phyloP scores from a whole-genome alignment of 2,329 filamentous ascomycete species.

The Ceratocystis huliohia region DNA sequence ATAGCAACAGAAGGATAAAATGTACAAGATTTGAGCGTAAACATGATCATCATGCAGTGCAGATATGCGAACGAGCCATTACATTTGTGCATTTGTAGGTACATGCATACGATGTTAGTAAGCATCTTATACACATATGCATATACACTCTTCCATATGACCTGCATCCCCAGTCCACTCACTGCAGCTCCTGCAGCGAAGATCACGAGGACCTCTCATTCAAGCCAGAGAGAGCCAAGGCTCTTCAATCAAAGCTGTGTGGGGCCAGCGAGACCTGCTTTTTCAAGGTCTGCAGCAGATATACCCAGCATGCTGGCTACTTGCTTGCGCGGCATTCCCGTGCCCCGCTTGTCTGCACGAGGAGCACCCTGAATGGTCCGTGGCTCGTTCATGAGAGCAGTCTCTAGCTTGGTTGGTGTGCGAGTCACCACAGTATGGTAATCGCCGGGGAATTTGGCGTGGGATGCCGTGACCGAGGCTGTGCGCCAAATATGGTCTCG shows the following conservation, averaged over 20 bases:
- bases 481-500: conserved; percentile 71
- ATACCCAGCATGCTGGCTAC: conserved; percentile 39
- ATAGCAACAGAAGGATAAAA: not conserved
- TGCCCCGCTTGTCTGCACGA: conserved; percentile 40
- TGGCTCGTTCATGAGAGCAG: conserved; percentile 80
- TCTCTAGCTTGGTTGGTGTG: conserved; percentile 73
- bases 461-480: conserved; percentile 46
- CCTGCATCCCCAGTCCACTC: not conserved
- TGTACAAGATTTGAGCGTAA: not conserved
- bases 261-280: conserved; percentile 15
- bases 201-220: not conserved
- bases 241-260: conserved; percentile 14
- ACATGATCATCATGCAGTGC: not conserved
- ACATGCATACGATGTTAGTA: not conserved
- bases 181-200: not conserved
- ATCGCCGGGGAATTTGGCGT: conserved; percentile 48
- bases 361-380: conserved; percentile 83
- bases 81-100: not conserved
- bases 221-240: not conserved
- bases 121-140: not conserved
- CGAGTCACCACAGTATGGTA: conserved; percentile 49
- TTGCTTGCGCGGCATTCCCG: conserved; percentile 43
- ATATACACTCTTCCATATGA: not conserved
- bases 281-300: conserved; percentile 28
- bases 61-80: not conserved